Base-by-base conservation (phyloP, 2,329 filamentous ascomycete species). In the Lecanicillium sp. region DNA sequence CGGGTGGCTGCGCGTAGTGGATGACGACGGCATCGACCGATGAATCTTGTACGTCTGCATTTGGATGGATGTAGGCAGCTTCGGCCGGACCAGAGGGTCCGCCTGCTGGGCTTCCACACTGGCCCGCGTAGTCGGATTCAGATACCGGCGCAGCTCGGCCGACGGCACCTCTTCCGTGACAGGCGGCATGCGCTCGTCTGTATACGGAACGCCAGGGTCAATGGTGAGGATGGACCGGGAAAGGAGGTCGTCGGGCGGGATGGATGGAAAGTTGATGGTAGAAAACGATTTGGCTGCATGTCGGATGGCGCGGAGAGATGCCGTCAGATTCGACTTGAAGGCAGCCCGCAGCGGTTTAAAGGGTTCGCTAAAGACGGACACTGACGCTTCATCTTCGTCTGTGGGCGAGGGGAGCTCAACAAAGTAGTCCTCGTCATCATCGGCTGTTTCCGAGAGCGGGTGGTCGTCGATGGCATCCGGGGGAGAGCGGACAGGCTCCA, bases 31-130 rank as follows among this genome's bases (percentile, higher is more conserved):
- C 44, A 62, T 65, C 19, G 67, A 69, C 27, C 68, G 67, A 49
- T 71, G 70, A 25, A 77, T 68, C 52, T 77, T 78, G 64, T 84
- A 84, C 1, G 79, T 84, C 51, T 81, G 77, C 79, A 84, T 81
- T 54, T 83, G 79, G 42, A 84, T 83, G 2, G 79, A 82, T 18
- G 79, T 77, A 12, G 77, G 47, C 38, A 9, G 33, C 12, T 20
- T 15, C 7, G 39, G 37, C 42, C 20, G 52, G 44, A 15, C 57
- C 41, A 3, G 48, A 44, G 13, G 48, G 51, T 35, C 51, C 17
- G 18, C 37, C 30, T 7, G 22, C 22, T 29, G 30, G 4, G 33
- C 33, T 19, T 48, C 61, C 29, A 55, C 55, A 41, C 51, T 57
- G 41, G 53, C 49, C 37, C 52, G 56, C 14, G 68, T 77, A 1